Evolutionary conservation across 2,329 filamentous ascomycete genomes (phyloP).

Genomic region (Exophiala sp.): DNA sequence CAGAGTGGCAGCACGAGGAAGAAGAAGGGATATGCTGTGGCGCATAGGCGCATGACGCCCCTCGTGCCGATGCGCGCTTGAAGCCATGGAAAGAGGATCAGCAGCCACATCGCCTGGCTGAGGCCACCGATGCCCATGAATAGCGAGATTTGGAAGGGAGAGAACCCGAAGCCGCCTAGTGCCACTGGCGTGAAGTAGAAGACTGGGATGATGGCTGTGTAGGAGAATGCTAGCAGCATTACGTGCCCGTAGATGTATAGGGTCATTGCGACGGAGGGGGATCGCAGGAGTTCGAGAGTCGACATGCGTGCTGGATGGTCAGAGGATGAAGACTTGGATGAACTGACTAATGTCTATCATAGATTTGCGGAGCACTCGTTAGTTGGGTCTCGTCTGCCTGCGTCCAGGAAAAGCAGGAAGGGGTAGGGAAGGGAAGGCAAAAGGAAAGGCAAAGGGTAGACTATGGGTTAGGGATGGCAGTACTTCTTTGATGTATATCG

Average conservation of each 20-base stretch:
- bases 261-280: conserved; percentile 60
- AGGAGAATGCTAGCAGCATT: conserved; percentile 64
- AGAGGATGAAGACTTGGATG: conserved; percentile 2
- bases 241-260: conserved; percentile 61
- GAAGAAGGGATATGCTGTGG: conserved; percentile 57
- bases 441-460: too few species aligned
- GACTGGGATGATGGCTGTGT: conserved; percentile 64
- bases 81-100: conserved; percentile 62
- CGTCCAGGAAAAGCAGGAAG: neutral
- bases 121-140: conserved; percentile 60
- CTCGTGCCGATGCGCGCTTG: conserved; percentile 63
- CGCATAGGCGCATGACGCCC: conserved; percentile 56
- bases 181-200: conserved; percentile 59
- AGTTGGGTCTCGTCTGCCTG: neutral
- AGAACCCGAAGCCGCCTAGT: conserved; percentile 62
- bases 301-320: conserved; percentile 34
- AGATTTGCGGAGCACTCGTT: neutral
- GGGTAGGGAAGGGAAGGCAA: neutral
- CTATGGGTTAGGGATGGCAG: conserved; percentile 4
- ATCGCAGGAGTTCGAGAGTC: conserved; percentile 51
- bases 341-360: conserved; percentile 14
- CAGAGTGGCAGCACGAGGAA: conserved; percentile 51
- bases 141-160: conserved; percentile 57
- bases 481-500: conserved; percentile 57
- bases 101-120: conserved; percentile 64